phyloP scores from a whole-genome alignment of 192 early-diverging fungal genomes.

The Coemansia sp. region DNA sequence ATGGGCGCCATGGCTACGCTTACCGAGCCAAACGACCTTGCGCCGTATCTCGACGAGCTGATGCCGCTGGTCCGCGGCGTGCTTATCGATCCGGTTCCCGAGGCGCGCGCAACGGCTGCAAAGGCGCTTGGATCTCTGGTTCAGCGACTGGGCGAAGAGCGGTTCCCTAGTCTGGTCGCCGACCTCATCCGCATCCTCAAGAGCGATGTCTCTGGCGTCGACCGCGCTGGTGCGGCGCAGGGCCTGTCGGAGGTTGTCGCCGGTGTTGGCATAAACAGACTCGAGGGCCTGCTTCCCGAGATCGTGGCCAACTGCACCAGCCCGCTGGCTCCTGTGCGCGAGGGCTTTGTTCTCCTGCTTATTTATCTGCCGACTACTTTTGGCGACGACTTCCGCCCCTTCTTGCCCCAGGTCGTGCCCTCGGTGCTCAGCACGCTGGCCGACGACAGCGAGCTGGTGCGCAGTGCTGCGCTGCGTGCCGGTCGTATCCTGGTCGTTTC shows the following conservation, averaged over 20 bases:
- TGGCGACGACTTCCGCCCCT: constrained; percentile 87
- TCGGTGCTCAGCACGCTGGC: constrained; percentile 87
- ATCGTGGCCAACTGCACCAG: constrained; percentile 76
- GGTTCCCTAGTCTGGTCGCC: constrained; percentile 87
- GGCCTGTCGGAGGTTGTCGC: constrained; percentile 91
- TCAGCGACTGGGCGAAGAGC: constrained; percentile 84
- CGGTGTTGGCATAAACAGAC: constrained; percentile 77
- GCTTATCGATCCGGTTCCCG: constrained; percentile 92
- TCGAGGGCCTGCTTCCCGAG: constrained; percentile 89
- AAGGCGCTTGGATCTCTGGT: constrained; percentile 92
- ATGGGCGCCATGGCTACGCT: constrained; percentile 97
- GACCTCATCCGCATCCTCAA: constrained; percentile 86
- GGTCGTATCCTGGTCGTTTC: constrained; percentile 92
- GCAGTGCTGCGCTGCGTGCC: constrained; percentile 87
- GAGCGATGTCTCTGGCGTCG: constrained; percentile 84
- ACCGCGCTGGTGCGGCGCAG: constrained; percentile 95
- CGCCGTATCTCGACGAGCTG: constrained; percentile 80
- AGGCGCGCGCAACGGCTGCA: constrained; percentile 89
- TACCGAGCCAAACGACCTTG: constrained; percentile 86
- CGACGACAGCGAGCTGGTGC: constrained; percentile 91
- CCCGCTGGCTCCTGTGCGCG: constrained; percentile 76
- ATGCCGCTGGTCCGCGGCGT: constrained; percentile 89
- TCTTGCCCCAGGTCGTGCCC: constrained; percentile 83
- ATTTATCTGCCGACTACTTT: constrained; percentile 95
- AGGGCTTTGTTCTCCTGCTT: constrained; percentile 95